Conservation (phyloP, 768 basidiomycete genomes). For the Leccinum boreale region DNA sequence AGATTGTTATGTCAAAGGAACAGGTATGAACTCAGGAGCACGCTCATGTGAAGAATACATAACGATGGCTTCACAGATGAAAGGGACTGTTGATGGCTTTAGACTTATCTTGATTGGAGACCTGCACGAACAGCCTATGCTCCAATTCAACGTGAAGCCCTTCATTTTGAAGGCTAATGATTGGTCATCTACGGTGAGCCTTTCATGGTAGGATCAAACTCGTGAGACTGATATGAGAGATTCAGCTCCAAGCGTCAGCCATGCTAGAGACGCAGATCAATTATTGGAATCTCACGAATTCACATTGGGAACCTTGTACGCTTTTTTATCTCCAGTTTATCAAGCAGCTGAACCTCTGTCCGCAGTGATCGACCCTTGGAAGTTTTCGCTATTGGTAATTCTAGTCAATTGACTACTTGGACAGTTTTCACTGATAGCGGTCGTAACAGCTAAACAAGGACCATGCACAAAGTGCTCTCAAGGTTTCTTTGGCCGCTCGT, state of each 20-base stretch:
- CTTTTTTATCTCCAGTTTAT: not conserved
- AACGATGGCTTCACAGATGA: slow-evolving; percentile 49
- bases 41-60: not conserved
- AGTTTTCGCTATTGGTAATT: slow-evolving; percentile 67
- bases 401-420: not conserved
- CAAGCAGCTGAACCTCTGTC: slow-evolving; percentile 8
- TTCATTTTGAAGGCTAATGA: slow-evolving; percentile 83
- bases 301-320: slow-evolving; percentile 95
- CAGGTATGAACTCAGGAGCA: slow-evolving; percentile 49
- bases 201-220: not conserved
- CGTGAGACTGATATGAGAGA: slow-evolving; percentile 1
- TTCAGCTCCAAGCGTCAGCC: slow-evolving; percentile 78
- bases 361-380: slow-evolving; percentile 94
- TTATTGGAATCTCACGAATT: slow-evolving; percentile 97
- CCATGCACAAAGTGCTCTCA: slow-evolving; percentile 46
- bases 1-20: slow-evolving; percentile 70
- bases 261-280: slow-evolving; percentile 80
- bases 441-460: slow-evolving; percentile 54
- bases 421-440: slow-evolving; percentile 11
- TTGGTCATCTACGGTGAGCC: slow-evolving; percentile 85
- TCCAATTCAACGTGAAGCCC: slow-evolving; percentile 84
- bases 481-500: slow-evolving; percentile 62
- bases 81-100: slow-evolving; percentile 86
- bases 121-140: slow-evolving; percentile 88
- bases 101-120: slow-evolving; percentile 93